Evolutionary conservation across 345 rosid species (phyloP), one percentile per base, ranked within the genome.

Genomic region (Pistacia atlantica): DNA sequence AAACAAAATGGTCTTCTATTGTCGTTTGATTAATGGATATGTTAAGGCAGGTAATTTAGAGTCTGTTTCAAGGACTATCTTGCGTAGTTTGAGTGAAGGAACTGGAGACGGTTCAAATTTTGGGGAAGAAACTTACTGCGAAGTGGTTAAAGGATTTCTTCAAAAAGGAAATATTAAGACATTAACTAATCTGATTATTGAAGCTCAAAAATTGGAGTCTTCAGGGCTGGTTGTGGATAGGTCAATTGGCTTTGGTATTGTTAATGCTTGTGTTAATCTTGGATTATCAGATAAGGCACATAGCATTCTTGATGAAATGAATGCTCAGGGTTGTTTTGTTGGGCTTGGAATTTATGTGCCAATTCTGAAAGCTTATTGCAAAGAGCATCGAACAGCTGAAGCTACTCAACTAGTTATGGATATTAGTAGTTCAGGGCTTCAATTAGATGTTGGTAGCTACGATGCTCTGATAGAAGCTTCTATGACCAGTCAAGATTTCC

Each of bases 341-440:
- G 95, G 97, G 62, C 90, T 92, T 69, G 95, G 99, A 31, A 97
- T 89, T 42, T 91, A 93, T 71, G 67, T 93, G 35, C 99, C 97
- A 33, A 93, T 92, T 75, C 86, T 96, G 67, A 90, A 87, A 80
- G 94, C 98, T 35, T 96, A 92, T 69, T 83, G 93, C 83, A 90
- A 92, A 79, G 97, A 93, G 86, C 85, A 82, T 78, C 81, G 87
- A 83, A 92, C 97, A 61, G 92, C 98, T 72, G 97, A 92, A 88
- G 98, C 98, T 72, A 95, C 97, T 73, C 98, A 90, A 77, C 81
- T 95, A 74, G 98, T 95, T 28, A 83, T 86, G 86, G 95, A 92
- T 79, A 88, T 93, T 17, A 92, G 89, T 81, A 86, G 74, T 73
- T 81, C 85, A 0, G 97, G 97, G 72, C 92, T 93, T 83, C 90